Evolutionary conservation across 1,284 basidiomycete genomes (phyloP), one percentile per base, ranked within the genome.

Genomic region (Cryptococcus hybrid): DNA sequence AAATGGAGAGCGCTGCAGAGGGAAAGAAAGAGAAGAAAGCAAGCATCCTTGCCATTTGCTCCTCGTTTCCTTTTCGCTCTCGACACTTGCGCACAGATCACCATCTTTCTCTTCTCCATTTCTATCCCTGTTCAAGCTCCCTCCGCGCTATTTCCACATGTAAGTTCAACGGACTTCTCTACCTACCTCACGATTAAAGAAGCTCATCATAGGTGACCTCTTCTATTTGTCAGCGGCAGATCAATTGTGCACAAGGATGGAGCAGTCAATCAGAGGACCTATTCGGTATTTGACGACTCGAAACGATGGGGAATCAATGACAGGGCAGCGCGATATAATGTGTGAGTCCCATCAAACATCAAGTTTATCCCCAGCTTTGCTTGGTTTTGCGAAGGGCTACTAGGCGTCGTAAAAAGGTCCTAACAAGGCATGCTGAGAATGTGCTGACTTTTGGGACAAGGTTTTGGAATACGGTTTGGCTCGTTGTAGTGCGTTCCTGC

Each of bases 391-490:
- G 4, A 30, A 3, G 30, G 30, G 4, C 4, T 30, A 30, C 4
- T 30, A 30, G 4, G 30, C 3, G 1, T 30, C 30, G 4, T 30
- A 30, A 30, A 30, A 30, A 30, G 30, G 30, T 43, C 40, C 7
- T 12, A 12, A 43, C 40, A 43, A 43, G 30, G 30, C 4, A 12
- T 43, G 4, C 15, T 15, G 15, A 43, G 4, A 30, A 3, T 42
- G 40, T 6, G 13, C 45, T 47, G 45, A 47, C 47, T 30, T 7
- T 24, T 8, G 13, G 15, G 47, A 47, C 18, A 63, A 94, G 90
- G 52, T 91, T 94, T 68, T 94, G 90, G 81, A 96, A 94, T 68
- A 87, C 85, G 34, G 81, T 94, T 1, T 98, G 94, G 94, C 80
- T 96, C 1, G 84, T 94, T 15, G 75, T 92, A 34, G 73, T 74